Base-by-base conservation (phyloP, 129 eudicot genomes). In the Flaveria robusta region DNA sequence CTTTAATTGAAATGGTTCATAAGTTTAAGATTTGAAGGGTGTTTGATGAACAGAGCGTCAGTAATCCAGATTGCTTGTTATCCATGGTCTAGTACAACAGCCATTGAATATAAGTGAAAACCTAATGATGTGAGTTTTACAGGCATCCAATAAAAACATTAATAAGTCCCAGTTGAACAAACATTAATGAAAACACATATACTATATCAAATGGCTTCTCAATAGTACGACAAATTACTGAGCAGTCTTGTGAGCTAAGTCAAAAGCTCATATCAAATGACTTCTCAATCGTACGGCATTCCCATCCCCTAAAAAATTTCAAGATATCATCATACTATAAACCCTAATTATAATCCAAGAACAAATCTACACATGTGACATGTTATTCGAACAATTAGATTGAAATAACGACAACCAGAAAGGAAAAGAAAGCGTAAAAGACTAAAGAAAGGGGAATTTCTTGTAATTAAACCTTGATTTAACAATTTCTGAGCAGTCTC, bases 401-500 rank as follows among this genome's bases (percentile, higher is more conserved):
- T 1, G 12, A 37, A 67, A 74, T 9, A 24, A 26, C 8, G 46
- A 71, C 16, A 10, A 20, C 46, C 63, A 69, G 63, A 11, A 11
- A 65, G 45, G 12, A 70, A 43, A 42, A 0, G 16, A 70, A 43
- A 42, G 0, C 6, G 29, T 20, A 49, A 81, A 79, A 3, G 12
- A 75, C 59, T 2, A 45, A 46, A 29, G 27, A 27, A 29, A 64
- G 14, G 31, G 22, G 3, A 27, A 16, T 46, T 27, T 29, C 22
- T 46, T 29, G 50, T 46, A 75, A 34, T 10, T 14, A 68, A 47
- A 92, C 98, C 98, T 87, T 94, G 97, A 80, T 91, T 85, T 37
- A 94, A 75, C 87, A 94, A 79, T 81, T 91, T 91, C 81, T 94
- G 98, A 71, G 92, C 58, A 69, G 97, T 87, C 76, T 94, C 97